Base-by-base conservation (phyloP, 2,329 filamentous ascomycete species). In the Grosmannia serpens region DNA sequence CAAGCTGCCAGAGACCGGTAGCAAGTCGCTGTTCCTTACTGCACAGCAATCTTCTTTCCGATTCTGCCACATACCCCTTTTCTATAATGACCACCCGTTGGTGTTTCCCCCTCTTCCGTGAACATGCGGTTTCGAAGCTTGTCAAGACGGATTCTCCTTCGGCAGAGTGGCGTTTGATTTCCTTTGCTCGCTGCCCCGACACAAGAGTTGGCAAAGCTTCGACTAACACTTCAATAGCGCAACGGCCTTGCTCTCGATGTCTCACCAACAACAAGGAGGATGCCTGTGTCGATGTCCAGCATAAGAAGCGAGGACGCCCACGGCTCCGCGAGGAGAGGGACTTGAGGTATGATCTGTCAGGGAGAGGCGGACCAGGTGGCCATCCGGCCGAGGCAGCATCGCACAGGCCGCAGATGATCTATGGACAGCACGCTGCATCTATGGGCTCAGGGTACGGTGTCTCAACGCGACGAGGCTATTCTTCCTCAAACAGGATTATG, bases 231-330 rank as follows among this genome's bases (percentile, higher is more conserved):
- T 54, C 13, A 38, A 53, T 38, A 87, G 84, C 87, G 55, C 86
- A 89, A 70, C 80, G 89, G 59, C 89, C 89, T 31, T 94, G 89
- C 68, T 85, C 86, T 31, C 81, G 89, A 68, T 94, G 89, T 68
- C 74, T 87, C 38, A 83, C 83, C 65, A 89, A 89, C 67, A 87
- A 87, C 61, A 94, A 92, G 66, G 78, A 92, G 76, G 87, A 91
- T 59, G 79, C 85, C 9, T 94, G 89, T 68, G 77, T 89, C 65
- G 89, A 94, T 70, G 88, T 94, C 38, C 86, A 90, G 67, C 89
- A 94, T 71, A 94, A 92, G 71, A 94, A 92, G 70, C 77, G 89
- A 65, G 89, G 89, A 49, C 80, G 89, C 54, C 89, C 89, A 60
- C 80, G 89, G 63, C 75, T 94, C 64, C 82, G 88, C 65, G 88